phyloP scores from a whole-genome alignment of 495 filamentous ascomycete genomes.

The Penicillium diatomitis region DNA sequence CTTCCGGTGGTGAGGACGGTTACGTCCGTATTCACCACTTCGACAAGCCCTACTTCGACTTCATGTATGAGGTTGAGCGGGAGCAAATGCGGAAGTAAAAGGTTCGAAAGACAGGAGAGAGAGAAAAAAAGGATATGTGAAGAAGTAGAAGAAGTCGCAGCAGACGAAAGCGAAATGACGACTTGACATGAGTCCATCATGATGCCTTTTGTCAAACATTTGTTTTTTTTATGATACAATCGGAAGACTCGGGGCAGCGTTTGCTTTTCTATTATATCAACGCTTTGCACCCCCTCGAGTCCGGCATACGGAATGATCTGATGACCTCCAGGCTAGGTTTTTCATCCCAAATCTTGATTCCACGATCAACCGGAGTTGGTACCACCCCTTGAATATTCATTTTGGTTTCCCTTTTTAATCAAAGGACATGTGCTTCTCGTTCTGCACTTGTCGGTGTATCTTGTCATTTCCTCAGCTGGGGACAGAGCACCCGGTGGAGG shows the following conservation, averaged over 20 bases:
- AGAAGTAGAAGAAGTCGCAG: no score
- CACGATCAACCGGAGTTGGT: slow-evolving; percentile 43
- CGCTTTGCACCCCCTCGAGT: slow-evolving; percentile 9
- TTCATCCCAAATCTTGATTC: slow-evolving; percentile 36
- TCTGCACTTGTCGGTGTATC: slow-evolving; percentile 12
- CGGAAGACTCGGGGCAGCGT: slow-evolving; percentile 18
- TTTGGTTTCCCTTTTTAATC: slow-evolving; percentile 33
- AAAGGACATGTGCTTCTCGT: slow-evolving; percentile 28
- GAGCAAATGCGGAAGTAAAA: slow-evolving; percentile 41
- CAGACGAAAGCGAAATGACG: no score
- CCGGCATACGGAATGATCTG: slow-evolving; percentile 27
- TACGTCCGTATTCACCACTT: slow-evolving; percentile 98
- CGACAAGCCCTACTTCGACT: slow-evolving; percentile 96
- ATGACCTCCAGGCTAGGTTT: slow-evolving; percentile 31
- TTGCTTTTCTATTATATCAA: neutral
- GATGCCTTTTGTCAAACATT: slow-evolving; percentile 14
- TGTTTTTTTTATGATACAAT: slow-evolving; percentile 39
- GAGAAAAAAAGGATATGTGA: neutral
- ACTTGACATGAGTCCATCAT: neutral
- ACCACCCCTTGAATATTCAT: slow-evolving; percentile 18
- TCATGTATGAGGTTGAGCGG: slow-evolving; percentile 96
- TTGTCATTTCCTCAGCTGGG: slow-evolving; percentile 10
- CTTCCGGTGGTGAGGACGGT: slow-evolving; percentile 91
- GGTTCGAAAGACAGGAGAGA: neutral
- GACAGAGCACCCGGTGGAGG: slow-evolving; percentile 3